These are phyloP conservation scores for Calocybe gangraenosa DNA, from an alignment of 768 basidiomycete species.

Conservation along the genomic window DNA sequence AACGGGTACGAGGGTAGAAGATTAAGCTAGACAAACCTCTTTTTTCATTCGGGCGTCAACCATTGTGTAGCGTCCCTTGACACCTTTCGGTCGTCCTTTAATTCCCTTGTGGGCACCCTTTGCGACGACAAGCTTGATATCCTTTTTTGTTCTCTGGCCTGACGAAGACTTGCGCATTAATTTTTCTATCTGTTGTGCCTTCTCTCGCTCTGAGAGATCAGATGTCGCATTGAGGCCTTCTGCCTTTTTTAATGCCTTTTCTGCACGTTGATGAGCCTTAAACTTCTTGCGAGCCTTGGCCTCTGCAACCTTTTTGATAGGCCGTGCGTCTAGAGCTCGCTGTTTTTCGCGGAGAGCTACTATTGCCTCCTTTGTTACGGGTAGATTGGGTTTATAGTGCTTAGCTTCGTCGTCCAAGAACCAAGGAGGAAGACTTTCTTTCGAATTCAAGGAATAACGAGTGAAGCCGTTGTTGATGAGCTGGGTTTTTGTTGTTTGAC, in stretches of 20 bases:
- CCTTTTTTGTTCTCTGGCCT: constrained; percentile 63
- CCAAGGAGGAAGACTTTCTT: constrained; percentile 92
- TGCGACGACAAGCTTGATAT: constrained; percentile 86
- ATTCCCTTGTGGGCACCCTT: constrained; percentile 86
- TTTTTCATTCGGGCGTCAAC: constrained; percentile 93
- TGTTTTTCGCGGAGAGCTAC: constrained; percentile 81
- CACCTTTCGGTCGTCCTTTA: constrained; percentile 91
- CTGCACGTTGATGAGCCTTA: constrained; percentile 77
- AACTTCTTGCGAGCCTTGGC: constrained; percentile 97
- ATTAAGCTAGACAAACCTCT: constrained; percentile 51
- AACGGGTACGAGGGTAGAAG: neutral
- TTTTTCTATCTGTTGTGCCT: constrained; percentile 90
- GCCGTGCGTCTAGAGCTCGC: constrained; percentile 91
- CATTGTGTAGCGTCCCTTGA: constrained; percentile 94
- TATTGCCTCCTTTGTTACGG: constrained; percentile 96
- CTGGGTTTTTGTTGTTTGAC: constrained; percentile 81
- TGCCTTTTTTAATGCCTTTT: constrained; percentile 94
- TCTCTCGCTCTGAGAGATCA: constrained; percentile 93
- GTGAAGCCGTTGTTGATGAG: constrained; percentile 95
- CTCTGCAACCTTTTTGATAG: constrained; percentile 98
- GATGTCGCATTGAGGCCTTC: constrained; percentile 85
- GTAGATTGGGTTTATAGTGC: constrained; percentile 90
- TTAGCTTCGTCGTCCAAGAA: constrained; percentile 96
- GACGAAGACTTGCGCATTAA: constrained; percentile 78
- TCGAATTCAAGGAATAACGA: constrained; percentile 86